Evolutionary conservation across 1,139 yeast species (phyloP), one percentile per base, ranked within the genome.

Genomic region (Blastobotrys malaysiensis): DNA sequence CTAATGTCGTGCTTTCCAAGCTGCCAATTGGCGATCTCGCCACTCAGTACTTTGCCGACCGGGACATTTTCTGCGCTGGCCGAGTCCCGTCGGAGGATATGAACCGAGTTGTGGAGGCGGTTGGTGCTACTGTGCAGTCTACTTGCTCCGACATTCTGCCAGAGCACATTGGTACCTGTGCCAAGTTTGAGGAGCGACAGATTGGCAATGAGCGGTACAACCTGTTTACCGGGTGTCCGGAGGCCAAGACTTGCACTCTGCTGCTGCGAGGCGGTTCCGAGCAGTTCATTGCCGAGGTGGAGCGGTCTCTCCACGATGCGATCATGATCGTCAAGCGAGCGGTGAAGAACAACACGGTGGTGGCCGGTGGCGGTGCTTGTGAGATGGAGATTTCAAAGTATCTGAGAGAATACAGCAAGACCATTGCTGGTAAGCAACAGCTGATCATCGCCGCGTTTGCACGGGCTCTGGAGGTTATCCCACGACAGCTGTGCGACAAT

Each of bases 331-430:
- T 93, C 50, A 91, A 91, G 75, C 81, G 99, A 66, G 96, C 98
- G 1, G 84, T 93, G 49, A 86, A 87, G 67, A 93, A 90, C 69
- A 86, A 83, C 65, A 76, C 82, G 39, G 84, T 95, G 61, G 99
- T 93, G 57, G 98, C 97, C 14, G 99, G 99, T 57, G 99, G 99
- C 61, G 99, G 99, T 59, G 99, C 99, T 48, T 87, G 91, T 61
- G 99, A 93, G 72, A 95, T 93, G 99, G 98, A 93, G 69, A 69
- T 95, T 50, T 90, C 98, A 46, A 88, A 84, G 69, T 82, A 86
- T 69, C 79, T 95, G 63, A 82, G 99, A 66, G 97, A 89, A 63
- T 82, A 84, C 66, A 85, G 97, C 19, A 84, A 85, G 67, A 81
- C 90, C 11, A 87, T 93, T 65, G 89, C 97, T 19, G 99, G 99